Conservation (phyloP, 352 stramenopile species). For the Blastocystis sp. region DNA sequence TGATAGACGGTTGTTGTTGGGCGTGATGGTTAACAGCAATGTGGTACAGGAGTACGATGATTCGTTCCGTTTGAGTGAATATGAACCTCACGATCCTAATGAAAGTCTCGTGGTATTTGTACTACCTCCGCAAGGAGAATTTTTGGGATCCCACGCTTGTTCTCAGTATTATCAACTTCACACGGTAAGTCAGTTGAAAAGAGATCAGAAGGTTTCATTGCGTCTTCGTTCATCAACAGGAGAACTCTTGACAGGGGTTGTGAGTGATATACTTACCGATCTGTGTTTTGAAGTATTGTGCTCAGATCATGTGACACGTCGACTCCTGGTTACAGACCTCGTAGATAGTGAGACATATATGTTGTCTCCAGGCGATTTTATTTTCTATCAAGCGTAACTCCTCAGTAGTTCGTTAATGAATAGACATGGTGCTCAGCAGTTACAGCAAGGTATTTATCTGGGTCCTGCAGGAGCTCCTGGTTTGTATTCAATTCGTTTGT, state of each 20-base stretch:
- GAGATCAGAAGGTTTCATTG: background rate
- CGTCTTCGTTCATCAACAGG: background rate
- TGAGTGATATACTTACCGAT: background rate
- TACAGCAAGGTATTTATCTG: background rate
- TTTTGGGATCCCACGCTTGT: background rate
- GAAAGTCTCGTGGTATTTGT: constrained; percentile 11
- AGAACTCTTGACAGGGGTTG: background rate
- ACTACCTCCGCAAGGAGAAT: background rate
- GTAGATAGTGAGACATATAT: constrained; percentile 27
- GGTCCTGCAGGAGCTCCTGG: background rate
- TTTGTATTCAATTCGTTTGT: constrained; percentile 12
- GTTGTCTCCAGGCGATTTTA: background rate
- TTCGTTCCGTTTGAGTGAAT: constrained; percentile 18
- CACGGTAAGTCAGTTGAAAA: background rate
- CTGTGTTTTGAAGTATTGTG: constrained; percentile 24
- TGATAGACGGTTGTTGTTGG: background rate
- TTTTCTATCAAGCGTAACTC: background rate
- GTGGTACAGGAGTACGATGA: constrained; percentile 28
- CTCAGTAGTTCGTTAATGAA: background rate
- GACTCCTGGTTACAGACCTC: background rate
- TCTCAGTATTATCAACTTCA: constrained; percentile 5
- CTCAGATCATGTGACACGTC: background rate
- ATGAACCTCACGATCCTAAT: background rate
- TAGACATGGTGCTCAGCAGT: background rate
- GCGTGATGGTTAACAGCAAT: constrained; percentile 4